Conservation (phyloP, 306 rosid genomes). For the Medicago arabica region DNA sequence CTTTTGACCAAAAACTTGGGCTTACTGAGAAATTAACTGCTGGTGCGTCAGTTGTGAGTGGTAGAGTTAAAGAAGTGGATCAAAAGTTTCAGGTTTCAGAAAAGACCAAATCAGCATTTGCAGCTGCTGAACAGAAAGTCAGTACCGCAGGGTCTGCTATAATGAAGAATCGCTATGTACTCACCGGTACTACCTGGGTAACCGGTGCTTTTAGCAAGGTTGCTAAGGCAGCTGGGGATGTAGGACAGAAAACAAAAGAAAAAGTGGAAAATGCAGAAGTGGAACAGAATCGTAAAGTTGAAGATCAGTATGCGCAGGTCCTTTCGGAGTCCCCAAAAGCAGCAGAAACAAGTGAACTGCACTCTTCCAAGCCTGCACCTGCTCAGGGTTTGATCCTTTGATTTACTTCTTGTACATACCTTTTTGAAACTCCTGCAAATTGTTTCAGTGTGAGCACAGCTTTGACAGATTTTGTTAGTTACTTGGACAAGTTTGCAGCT, state of each 20-base stretch:
- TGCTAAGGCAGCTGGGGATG: constrained; percentile 92
- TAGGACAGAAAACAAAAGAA: constrained; percentile 91
- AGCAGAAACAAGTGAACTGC: constrained; percentile 57
- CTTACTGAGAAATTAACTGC: constrained; percentile 81
- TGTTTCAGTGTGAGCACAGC: constrained; percentile 37
- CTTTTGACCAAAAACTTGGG: constrained; percentile 89
- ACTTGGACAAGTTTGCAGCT: constrained; percentile 48
- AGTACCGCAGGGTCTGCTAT: constrained; percentile 88
- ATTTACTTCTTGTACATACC: constrained; percentile 63
- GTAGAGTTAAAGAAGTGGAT: constrained; percentile 86
- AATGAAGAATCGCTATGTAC: constrained; percentile 86
- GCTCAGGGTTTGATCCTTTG: constrained; percentile 87
- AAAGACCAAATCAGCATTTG: constrained; percentile 90
- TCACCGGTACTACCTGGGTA: constrained; percentile 88
- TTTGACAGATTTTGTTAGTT: constrained; percentile 40
- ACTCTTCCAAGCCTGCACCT: constrained; percentile 71
- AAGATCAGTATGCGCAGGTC: constrained; percentile 73
- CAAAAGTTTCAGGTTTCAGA: constrained; percentile 97
- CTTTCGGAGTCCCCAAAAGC: constrained; percentile 83
- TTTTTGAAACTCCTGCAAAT: constrained; percentile 47
- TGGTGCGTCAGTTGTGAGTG: constrained; percentile 79
- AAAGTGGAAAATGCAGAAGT: constrained; percentile 71
- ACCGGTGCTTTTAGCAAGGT: constrained; percentile 85
- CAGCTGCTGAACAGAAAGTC: constrained; percentile 91
- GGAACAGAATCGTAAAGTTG: constrained; percentile 65